These are phyloP conservation scores for Brassica rapa DNA, from an alignment of 345 rosid species.

Conservation along the genomic window DNA sequence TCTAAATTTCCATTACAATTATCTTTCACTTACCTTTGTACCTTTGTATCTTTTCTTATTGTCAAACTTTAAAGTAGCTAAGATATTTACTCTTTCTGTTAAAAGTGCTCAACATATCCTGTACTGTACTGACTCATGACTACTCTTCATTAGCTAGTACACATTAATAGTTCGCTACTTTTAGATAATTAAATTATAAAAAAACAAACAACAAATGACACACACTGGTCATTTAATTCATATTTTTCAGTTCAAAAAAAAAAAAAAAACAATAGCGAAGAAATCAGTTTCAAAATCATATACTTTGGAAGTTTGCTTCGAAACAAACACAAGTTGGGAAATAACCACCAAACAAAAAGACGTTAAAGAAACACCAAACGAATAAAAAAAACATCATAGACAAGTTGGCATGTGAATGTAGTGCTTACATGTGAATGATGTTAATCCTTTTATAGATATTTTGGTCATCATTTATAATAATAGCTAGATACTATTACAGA, in stretches of 20 bases:
- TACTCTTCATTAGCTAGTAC: background rate
- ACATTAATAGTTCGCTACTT: background rate
- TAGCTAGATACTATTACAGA: background rate
- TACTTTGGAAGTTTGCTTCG: background rate
- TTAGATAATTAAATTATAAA: background rate
- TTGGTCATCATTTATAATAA: background rate
- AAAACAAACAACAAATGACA: background rate
- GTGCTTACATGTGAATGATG: constrained; percentile 2
- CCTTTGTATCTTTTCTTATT: background rate
- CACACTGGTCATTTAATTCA: background rate
- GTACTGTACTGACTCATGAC: background rate
- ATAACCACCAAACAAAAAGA: background rate
- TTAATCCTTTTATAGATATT: background rate
- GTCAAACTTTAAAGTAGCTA: background rate
- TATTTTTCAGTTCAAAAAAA: background rate
- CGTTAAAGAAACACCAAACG: background rate
- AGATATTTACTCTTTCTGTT: background rate
- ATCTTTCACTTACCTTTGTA: background rate
- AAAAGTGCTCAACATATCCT: background rate
- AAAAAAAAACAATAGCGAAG: background rate
- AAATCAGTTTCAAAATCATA: background rate
- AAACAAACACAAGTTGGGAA: constrained; percentile 12
- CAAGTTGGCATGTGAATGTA: constrained; percentile 11
- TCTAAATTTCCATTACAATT: background rate
- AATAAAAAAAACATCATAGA: constrained; percentile 2